A percentile compares a stretch with the other conserved stretches of the same genome.
These are phyloP conservation scores for Blepharisma japonicum DNA, from an alignment of 73 alveolate genomes.

Conservation along the genomic window DNA sequence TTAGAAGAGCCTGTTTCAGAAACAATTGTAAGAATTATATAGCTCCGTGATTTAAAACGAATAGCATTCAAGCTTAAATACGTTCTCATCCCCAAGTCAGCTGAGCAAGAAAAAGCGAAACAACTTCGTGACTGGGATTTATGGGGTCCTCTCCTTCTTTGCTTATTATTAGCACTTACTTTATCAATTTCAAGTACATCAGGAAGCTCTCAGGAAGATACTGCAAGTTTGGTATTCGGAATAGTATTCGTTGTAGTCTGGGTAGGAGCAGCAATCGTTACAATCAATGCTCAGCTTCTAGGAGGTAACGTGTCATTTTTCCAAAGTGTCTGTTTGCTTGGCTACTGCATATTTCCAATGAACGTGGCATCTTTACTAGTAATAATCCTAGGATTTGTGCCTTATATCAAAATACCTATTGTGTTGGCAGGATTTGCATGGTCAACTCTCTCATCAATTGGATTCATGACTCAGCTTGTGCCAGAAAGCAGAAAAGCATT, in stretches of 20 bases:
- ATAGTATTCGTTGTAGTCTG: slow-evolving; percentile 89
- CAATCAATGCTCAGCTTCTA: slow-evolving; percentile 88
- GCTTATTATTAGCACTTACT: slow-evolving; percentile 72
- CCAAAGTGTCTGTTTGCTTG: slow-evolving; percentile 90
- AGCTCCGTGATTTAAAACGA: slow-evolving; percentile 86
- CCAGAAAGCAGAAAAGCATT: slow-evolving; percentile 78
- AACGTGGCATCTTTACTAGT: slow-evolving; percentile 83
- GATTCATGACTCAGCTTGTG: slow-evolving; percentile 86
- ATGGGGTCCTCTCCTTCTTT: slow-evolving; percentile 98
- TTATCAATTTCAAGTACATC: background rate
- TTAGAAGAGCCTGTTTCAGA: slow-evolving; percentile 90
- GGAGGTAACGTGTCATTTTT: slow-evolving; percentile 90
- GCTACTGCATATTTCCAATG: slow-evolving; percentile 96
- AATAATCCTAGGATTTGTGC: slow-evolving; percentile 43
- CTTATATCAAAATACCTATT: slow-evolving; percentile 45
- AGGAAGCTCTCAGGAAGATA: slow-evolving; percentile 33
- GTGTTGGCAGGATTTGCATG: slow-evolving; percentile 69
- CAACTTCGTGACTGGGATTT: slow-evolving; percentile 97
- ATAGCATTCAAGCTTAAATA: slow-evolving; percentile 87
- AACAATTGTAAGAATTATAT: slow-evolving; percentile 65
- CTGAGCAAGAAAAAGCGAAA: slow-evolving; percentile 64
- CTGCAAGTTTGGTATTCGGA: slow-evolving; percentile 57
- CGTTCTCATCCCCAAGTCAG: slow-evolving; percentile 65
- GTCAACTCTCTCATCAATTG: slow-evolving; percentile 77
- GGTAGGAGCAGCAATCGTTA: slow-evolving; percentile 92